These are phyloP conservation scores for Fusarium chaquense DNA, from an alignment of 2,329 filamentous ascomycete species.

Conservation along the genomic window DNA sequence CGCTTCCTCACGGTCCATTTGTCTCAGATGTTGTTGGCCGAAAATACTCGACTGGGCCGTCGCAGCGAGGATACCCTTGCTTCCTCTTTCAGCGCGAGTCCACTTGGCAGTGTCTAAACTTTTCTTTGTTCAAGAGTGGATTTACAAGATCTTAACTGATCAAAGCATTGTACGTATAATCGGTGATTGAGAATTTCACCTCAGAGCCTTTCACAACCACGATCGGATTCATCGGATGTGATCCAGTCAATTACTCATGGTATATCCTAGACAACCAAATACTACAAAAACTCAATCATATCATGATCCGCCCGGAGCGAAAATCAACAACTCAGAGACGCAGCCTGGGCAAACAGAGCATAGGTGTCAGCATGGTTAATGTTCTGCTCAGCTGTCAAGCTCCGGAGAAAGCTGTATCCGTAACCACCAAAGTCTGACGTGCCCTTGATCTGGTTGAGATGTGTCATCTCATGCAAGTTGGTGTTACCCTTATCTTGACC, in stretches of 20 bases:
- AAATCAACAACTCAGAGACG: conserved; percentile 53
- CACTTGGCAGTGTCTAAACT: conserved; percentile 3
- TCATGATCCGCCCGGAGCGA: not conserved
- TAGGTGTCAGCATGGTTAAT: conserved; percentile 72
- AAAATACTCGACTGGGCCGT: not conserved
- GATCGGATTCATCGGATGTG: not conserved
- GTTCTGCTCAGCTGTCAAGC: conserved; percentile 62
- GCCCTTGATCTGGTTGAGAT: conserved; percentile 67
- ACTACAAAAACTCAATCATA: not conserved
- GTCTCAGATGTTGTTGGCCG: conserved; percentile 7
- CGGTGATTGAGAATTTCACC: not conserved
- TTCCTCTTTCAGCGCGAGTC: conserved; percentile 6
- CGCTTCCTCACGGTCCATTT: conserved; percentile 19
- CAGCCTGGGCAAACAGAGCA: conserved; percentile 44
- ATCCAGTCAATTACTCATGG: not conserved
- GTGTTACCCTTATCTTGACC: conserved; percentile 75
- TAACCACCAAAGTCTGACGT: conserved; percentile 72
- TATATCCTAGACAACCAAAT: not conserved
- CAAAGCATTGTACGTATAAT: not conserved
- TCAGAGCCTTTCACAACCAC: not conserved
- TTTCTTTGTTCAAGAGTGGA: conserved; percentile 5
- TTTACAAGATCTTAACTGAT: not conserved
- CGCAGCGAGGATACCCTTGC: conserved; percentile 9
- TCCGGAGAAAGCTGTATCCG: conserved; percentile 62
- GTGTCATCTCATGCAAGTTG: conserved; percentile 74